Conservation (phyloP, 495 filamentous ascomycete species). For the Tuber magnatum region DNA sequence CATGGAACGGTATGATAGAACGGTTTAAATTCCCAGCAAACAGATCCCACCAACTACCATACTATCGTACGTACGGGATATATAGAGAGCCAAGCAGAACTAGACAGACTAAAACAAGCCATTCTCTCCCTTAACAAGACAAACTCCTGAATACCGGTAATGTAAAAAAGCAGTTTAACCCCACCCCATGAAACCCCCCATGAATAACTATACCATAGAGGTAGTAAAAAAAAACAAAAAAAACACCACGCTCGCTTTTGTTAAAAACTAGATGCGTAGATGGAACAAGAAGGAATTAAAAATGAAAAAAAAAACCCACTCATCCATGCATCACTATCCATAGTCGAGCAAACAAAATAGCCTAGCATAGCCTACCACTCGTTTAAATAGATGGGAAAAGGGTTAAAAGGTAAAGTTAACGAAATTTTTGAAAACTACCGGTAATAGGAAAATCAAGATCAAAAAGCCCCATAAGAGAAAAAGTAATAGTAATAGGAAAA, state of each 20-base stretch:
- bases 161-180: not conserved
- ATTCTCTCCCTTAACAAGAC: not conserved
- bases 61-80: not conserved
- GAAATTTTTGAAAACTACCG: not conserved
- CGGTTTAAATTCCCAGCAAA: not conserved
- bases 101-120: not conserved
- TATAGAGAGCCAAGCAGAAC: not conserved
- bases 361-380: not conserved
- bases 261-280: not conserved
- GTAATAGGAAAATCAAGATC: not conserved
- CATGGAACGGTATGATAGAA: not conserved
- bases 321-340: not conserved
- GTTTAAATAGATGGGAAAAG: not conserved
- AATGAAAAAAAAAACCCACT: not conserved
- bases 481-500: not conserved
- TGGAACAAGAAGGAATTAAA: not conserved
- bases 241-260: not conserved
- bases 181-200: too few species aligned
- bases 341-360: not conserved
- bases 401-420: not conserved
- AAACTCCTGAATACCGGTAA: not conserved
- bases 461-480: not conserved
- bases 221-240: not conserved
- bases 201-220: not conserved
- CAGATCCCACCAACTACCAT: not conserved